Conservation (phyloP, 331 rosid species). For the Telfairia occidentalis region DNA sequence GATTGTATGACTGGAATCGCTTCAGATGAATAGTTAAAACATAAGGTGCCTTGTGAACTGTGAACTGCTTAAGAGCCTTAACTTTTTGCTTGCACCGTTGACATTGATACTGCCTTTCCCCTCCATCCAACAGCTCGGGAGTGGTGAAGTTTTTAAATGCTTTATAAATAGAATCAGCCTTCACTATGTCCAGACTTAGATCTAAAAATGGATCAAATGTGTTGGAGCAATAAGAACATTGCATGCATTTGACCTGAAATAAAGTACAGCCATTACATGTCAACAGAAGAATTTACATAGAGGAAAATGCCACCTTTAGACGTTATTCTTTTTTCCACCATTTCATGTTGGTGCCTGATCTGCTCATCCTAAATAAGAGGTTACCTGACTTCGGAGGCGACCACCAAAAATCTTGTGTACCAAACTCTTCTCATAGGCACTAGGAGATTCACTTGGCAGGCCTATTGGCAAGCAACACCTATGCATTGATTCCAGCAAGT, state of each 20-base stretch:
- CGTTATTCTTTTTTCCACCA: not conserved
- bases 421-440: conserved; percentile 91
- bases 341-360: not conserved
- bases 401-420: conserved; percentile 97
- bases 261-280: not conserved
- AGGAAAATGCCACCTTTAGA: not conserved
- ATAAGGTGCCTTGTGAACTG: conserved; percentile 83
- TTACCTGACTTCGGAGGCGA: conserved; percentile 86
- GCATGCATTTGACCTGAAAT: conserved; percentile 78
- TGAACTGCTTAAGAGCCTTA: conserved; percentile 72
- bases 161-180: conserved; percentile 73
- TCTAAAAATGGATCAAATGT: conserved; percentile 88
- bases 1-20: conserved; percentile 66
- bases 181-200: conserved; percentile 82
- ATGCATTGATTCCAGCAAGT: conserved; percentile 96
- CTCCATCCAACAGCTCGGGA: conserved; percentile 82
- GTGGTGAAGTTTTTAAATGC: conserved; percentile 80
- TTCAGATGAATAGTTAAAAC: conserved; percentile 79
- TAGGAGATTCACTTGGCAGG: conserved; percentile 80
- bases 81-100: conserved; percentile 93
- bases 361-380: not conserved
- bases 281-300: conserved; percentile 1
- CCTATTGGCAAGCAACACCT: conserved; percentile 93
- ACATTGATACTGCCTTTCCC: conserved; percentile 82
- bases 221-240: conserved; percentile 75